Percentiles rank a stretch among this genome's conserved stretches.
Conservation (phyloP, 208 protist genomes). For the Crithidia acanthocephali region DNA sequence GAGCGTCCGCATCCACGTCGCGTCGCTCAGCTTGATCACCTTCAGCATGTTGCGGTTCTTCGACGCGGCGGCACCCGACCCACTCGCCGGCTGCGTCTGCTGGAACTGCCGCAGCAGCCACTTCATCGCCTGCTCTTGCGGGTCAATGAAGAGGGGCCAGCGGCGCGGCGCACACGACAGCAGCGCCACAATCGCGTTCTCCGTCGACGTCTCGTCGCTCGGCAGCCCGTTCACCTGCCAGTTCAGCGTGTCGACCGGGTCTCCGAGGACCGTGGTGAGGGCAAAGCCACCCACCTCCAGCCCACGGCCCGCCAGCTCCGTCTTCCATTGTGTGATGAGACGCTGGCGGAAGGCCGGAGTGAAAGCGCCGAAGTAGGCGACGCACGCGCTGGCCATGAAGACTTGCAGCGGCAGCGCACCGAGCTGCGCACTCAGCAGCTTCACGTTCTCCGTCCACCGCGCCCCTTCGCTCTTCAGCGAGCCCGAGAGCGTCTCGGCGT, state of each 20-base stretch:
- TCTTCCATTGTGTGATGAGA: constrained; percentile 81
- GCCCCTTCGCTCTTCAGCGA: constrained; percentile 94
- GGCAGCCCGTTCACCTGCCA: constrained; percentile 97
- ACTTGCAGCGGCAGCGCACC: constrained; percentile 92
- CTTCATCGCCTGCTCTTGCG: constrained; percentile 96
- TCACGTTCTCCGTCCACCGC: constrained; percentile 95
- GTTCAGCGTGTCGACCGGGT: constrained; percentile 96
- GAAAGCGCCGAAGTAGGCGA: constrained; percentile 96
- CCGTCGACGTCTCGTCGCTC: constrained; percentile 96
- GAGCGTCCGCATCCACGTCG: constrained; percentile 93
- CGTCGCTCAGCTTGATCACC: constrained; percentile 88
- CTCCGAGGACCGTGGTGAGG: constrained; percentile 79
- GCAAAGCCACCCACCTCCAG: constrained; percentile 62
- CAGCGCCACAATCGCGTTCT: constrained; percentile 96
- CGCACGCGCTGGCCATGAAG: constrained; percentile 95
- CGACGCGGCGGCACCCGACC: constrained; percentile 23
- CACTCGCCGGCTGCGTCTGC: constrained; percentile 30
- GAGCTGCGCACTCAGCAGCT: constrained; percentile 65
- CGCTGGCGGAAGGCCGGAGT: constrained; percentile 93
- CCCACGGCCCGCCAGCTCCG: constrained; percentile 46
- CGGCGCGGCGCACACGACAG: constrained; percentile 78
- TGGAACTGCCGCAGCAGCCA: constrained; percentile 92
- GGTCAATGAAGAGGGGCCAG: constrained; percentile 97
- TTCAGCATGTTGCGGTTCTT: constrained; percentile 61
- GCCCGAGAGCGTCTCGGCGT: constrained; percentile 95